phyloP scores from a whole-genome alignment of 257 asterid genomes.

The Fraxinus cuspidata region DNA sequence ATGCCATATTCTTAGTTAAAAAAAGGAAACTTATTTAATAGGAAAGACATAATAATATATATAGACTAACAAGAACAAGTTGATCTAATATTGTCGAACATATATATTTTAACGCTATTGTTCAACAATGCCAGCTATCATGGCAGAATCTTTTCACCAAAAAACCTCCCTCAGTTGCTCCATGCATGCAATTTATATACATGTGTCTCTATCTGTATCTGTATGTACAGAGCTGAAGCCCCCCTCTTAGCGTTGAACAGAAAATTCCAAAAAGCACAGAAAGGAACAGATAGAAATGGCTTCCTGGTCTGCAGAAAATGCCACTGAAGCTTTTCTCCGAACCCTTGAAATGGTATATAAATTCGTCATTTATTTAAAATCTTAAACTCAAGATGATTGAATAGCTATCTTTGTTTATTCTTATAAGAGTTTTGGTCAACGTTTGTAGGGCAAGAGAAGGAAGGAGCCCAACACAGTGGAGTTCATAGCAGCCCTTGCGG shows the following conservation, averaged over 20 bases:
- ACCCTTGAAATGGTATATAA: conserved; percentile 29
- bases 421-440: too few relatives aligned
- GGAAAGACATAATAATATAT: background rate
- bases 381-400: background rate
- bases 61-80: background rate
- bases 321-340: conserved; percentile 34
- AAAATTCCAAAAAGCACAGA: background rate
- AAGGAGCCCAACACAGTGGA: conserved; percentile 26
- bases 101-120: too few relatives aligned
- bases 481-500: conserved; percentile 30
- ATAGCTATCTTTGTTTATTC: too few relatives aligned
- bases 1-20: background rate
- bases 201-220: background rate
- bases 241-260: background rate
- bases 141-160: conserved; percentile 23
- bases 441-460: conserved; percentile 25
- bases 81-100: too few relatives aligned
- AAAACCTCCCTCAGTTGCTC: conserved; percentile 31
- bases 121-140: conserved; percentile 17
- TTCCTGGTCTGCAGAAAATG: conserved; percentile 38
- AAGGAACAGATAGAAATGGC: conserved; percentile 22
- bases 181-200: conserved; percentile 8
- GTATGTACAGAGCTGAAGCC: background rate
- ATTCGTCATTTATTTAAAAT: too few relatives aligned
- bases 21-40: background rate